phyloP scores from a whole-genome alignment of 2,329 filamentous ascomycete genomes.

The Cordyceps tenuipes region DNA sequence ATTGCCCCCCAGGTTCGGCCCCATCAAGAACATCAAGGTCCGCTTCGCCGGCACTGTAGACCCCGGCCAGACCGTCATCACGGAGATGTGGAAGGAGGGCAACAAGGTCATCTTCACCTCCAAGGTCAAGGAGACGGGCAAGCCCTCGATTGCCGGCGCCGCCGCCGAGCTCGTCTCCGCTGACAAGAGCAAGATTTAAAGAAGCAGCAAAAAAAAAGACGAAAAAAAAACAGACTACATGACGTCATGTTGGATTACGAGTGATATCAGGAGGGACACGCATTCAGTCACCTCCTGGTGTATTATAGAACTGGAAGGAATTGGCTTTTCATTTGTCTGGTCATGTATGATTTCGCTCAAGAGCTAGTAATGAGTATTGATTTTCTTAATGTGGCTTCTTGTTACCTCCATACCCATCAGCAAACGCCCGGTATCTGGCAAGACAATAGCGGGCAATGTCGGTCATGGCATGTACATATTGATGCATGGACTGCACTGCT shows the following conservation, averaged over 20 bases:
- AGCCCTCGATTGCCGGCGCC: constrained; percentile 73
- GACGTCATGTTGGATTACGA: neutral
- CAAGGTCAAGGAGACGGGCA: constrained; percentile 87
- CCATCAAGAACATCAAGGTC: constrained; percentile 87
- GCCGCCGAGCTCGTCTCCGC: constrained; percentile 61
- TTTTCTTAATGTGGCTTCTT: neutral
- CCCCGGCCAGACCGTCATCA: constrained; percentile 81
- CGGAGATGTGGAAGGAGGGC: constrained; percentile 91
- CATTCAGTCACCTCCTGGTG: neutral
- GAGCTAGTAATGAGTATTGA: constrained; percentile 7
- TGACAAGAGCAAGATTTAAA: constrained; percentile 23
- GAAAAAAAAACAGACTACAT: constrained; percentile 3
- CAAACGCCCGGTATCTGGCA: neutral
- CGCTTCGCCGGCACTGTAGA: constrained; percentile 79
- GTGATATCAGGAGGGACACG: neutral
- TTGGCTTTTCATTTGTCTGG: constrained; percentile 1
- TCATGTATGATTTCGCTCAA: neutral
- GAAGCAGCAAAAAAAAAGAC: neutral
- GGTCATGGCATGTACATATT: no score
- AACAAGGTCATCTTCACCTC: constrained; percentile 74
- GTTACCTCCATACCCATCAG: neutral
- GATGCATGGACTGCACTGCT: neutral
- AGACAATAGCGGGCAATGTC: neutral
- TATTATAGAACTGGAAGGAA: constrained; percentile 2
- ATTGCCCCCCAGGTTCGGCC: constrained; percentile 47